Percentiles rank a stretch among this genome's conserved stretches.
These are phyloP conservation scores for Samsoniella hepiali DNA, from an alignment of 2,329 filamentous ascomycete genomes.

Conservation along the genomic window DNA sequence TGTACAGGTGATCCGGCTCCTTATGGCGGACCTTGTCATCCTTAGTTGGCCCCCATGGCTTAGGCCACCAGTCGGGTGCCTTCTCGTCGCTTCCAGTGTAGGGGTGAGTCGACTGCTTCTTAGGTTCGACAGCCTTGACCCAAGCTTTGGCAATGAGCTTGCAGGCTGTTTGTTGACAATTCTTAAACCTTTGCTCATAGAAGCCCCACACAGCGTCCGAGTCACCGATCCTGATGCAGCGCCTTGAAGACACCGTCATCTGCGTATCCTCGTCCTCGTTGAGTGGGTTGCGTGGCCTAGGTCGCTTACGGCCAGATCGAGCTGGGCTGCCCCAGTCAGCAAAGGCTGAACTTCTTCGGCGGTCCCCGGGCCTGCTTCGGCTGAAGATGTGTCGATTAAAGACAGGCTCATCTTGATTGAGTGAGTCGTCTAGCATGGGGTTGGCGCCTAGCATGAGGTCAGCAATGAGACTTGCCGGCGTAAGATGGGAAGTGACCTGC, in stretches of 20 bases:
- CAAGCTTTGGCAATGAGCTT: slow-evolving; percentile 73
- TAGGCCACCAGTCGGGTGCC: slow-evolving; percentile 66
- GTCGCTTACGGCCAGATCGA: slow-evolving; percentile 31
- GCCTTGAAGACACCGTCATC: slow-evolving; percentile 39
- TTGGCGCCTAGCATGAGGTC: slow-evolving; percentile 28
- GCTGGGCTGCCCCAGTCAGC: slow-evolving; percentile 33
- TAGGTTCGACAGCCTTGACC: slow-evolving; percentile 72
- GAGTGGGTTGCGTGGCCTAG: slow-evolving; percentile 34
- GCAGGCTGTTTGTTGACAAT: slow-evolving; percentile 67
- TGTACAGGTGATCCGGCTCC: slow-evolving; percentile 71
- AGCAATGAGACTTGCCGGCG: background rate
- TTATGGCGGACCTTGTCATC: slow-evolving; percentile 61
- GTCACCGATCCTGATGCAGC: slow-evolving; percentile 52
- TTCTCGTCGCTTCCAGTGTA: slow-evolving; percentile 65
- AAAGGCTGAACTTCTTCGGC: slow-evolving; percentile 32
- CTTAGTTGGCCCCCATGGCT: slow-evolving; percentile 48
- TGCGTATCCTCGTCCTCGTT: slow-evolving; percentile 42
- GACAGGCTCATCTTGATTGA: slow-evolving; percentile 27
- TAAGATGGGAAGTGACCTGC: slow-evolving; percentile 25
- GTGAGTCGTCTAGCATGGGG: slow-evolving; percentile 34
- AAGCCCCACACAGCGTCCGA: slow-evolving; percentile 54
- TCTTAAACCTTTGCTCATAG: slow-evolving; percentile 60
- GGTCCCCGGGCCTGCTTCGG: slow-evolving; percentile 29
- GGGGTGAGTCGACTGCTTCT: slow-evolving; percentile 72
- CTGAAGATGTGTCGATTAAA: slow-evolving; percentile 27